A percentile compares a stretch with the other conserved stretches of the same genome.
Conservation (phyloP, 176 grass and related monocot genomes). For the Ensete ventricosum region DNA sequence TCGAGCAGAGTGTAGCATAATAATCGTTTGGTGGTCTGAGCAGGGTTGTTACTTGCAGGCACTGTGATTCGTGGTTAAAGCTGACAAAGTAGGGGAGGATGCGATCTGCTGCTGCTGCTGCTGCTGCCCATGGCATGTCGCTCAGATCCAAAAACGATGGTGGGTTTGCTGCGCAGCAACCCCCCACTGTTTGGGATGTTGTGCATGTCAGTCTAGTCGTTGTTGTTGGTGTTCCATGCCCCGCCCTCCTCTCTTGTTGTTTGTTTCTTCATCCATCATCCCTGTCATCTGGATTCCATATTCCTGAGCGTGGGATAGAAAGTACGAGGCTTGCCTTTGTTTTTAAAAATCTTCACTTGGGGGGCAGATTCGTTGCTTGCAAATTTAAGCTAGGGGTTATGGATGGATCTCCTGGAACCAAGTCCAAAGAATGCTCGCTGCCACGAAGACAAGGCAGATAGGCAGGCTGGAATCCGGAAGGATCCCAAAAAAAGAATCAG, state of each 20-base stretch:
- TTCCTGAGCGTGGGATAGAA: not conserved
- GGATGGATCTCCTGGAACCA: too few relatives aligned
- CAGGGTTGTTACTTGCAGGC: not conserved
- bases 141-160: not conserved
- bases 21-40: not conserved
- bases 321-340: not conserved
- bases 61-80: not conserved
- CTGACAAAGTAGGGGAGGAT: not conserved
- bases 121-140: not conserved
- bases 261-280: not conserved
- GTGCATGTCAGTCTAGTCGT: not conserved
- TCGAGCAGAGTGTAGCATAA: not conserved
- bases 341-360: not conserved
- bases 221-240: not conserved
- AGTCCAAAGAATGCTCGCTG: too few relatives aligned
- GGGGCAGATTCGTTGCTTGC: too few relatives aligned
- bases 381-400: too few relatives aligned
- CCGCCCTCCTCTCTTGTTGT: not conserved
- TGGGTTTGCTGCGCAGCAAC: not conserved
- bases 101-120: not conserved
- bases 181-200: not conserved
- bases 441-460: too few relatives aligned
- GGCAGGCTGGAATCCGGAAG: too few relatives aligned
- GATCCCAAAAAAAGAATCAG: too few relatives aligned
- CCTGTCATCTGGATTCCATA: constrained; percentile 4